phyloP scores from a whole-genome alignment of 768 basidiomycete species.

The Lenzites betulinus region DNA sequence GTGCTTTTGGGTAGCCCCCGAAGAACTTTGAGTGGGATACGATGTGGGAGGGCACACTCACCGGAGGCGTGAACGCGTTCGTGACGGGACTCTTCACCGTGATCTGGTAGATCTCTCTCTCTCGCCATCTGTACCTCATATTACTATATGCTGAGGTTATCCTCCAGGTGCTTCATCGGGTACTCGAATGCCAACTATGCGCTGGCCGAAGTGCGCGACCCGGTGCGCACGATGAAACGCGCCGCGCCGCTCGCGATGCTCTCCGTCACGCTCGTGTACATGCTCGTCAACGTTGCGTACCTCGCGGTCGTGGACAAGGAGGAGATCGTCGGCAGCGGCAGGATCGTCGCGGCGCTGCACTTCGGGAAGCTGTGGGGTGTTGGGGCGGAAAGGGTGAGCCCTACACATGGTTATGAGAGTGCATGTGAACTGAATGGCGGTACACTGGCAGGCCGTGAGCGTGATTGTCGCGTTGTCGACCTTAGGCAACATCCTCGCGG shows the following conservation, averaged over 20 bases:
- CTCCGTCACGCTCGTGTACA: conserved; percentile 58
- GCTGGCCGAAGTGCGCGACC: conserved; percentile 69
- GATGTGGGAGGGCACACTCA: conserved; percentile 64
- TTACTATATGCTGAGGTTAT: neutral
- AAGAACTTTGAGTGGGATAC: conserved; percentile 59
- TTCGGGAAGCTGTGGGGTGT: conserved; percentile 74
- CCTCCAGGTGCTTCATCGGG: conserved; percentile 64
- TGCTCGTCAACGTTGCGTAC: conserved; percentile 71
- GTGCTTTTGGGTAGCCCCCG: conserved; percentile 35
- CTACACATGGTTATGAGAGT: neutral
- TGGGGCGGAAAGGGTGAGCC: conserved; percentile 54
- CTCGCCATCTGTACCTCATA: no score
- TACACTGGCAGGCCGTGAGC: conserved; percentile 50
- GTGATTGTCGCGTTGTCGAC: conserved; percentile 64
- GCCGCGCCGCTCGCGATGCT: conserved; percentile 70
- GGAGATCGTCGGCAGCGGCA: conserved; percentile 64
- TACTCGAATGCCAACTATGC: conserved; percentile 79
- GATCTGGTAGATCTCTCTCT: conserved; percentile 52
- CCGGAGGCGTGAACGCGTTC: conserved; percentile 56
- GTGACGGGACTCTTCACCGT: conserved; percentile 67
- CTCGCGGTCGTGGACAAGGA: conserved; percentile 71
- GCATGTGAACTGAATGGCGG: neutral
- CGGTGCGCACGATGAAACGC: conserved; percentile 67
- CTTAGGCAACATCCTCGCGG: conserved; percentile 62
- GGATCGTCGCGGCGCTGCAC: conserved; percentile 74